These are phyloP conservation scores for Prunella vulgaris DNA, from an alignment of 257 asterid genomes.

Conservation along the genomic window DNA sequence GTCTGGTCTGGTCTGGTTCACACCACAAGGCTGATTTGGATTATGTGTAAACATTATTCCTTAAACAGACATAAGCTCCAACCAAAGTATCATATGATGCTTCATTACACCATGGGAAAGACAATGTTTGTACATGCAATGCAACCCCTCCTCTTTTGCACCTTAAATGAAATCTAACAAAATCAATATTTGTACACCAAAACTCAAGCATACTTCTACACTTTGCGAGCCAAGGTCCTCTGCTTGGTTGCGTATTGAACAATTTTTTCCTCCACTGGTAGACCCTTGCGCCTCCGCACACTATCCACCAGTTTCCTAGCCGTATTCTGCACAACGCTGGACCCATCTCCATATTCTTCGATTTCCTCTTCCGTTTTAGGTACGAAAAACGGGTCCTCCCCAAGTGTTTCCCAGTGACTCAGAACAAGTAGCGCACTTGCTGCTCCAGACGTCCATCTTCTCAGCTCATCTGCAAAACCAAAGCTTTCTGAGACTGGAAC, in stretches of 20 bases:
- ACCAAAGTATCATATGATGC: too few species aligned
- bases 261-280: conserved; percentile 56
- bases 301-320: conserved; percentile 79
- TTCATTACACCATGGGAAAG: too few species aligned
- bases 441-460: conserved; percentile 87
- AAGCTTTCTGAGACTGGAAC: conserved; percentile 92
- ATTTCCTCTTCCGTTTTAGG: conserved; percentile 85
- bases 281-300: conserved; percentile 75
- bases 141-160: too few species aligned
- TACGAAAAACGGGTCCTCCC: conserved; percentile 77
- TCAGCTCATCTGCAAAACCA: conserved; percentile 88
- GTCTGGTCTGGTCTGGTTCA: too few species aligned
- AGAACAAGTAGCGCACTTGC: conserved; percentile 80
- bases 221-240: conserved; percentile 87
- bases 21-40: too few species aligned
- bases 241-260: conserved; percentile 78
- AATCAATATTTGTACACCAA: too few species aligned
- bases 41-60: too few species aligned
- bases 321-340: conserved; percentile 55
- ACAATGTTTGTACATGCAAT: too few species aligned
- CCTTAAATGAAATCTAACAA: too few species aligned
- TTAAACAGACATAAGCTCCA: too few species aligned
- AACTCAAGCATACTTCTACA: conserved; percentile 26
- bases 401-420: conserved; percentile 80
- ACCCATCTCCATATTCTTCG: conserved; percentile 83